Conservation (phyloP, 2,329 filamentous ascomycete genomes). For the Fusarium decemcellulare region DNA sequence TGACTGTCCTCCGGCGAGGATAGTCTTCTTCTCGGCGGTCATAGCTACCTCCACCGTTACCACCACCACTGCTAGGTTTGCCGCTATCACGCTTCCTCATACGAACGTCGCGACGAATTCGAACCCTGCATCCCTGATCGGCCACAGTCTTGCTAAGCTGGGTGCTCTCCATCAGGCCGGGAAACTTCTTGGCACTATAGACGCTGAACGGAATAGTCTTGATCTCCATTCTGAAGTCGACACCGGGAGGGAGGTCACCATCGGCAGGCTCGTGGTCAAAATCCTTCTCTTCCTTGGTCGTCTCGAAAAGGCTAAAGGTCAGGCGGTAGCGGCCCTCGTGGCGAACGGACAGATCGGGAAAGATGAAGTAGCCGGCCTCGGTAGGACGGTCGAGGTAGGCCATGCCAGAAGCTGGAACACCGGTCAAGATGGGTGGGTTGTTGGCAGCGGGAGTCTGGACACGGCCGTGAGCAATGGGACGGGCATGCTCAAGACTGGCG, state of each 20-base stretch:
- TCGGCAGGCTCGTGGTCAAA: slow-evolving; percentile 70
- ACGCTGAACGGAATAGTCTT: slow-evolving; percentile 90
- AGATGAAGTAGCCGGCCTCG: slow-evolving; percentile 93
- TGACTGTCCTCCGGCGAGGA: slow-evolving; percentile 53
- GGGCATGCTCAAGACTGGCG: slow-evolving; percentile 89
- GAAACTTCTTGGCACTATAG: slow-evolving; percentile 98
- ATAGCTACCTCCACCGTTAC: slow-evolving; percentile 59
- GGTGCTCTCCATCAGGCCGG: slow-evolving; percentile 91
- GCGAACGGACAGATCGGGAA: slow-evolving; percentile 94
- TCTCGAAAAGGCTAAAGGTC: slow-evolving; percentile 93
- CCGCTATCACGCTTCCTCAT: slow-evolving; percentile 84
- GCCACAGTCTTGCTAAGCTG: slow-evolving; percentile 90
- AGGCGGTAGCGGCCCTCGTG: slow-evolving; percentile 96
- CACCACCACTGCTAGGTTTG: slow-evolving; percentile 67
- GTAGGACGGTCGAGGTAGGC: slow-evolving; percentile 92
- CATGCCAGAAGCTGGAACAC: slow-evolving; percentile 95
- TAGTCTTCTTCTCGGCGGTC: slow-evolving; percentile 78
- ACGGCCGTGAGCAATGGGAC: slow-evolving; percentile 85
- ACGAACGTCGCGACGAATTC: slow-evolving; percentile 93
- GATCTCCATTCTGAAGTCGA: slow-evolving; percentile 91
- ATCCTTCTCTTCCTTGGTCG: slow-evolving; percentile 88
- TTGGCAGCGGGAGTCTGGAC: slow-evolving; percentile 76
- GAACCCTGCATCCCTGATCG: slow-evolving; percentile 96
- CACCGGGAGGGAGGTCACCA: slow-evolving; percentile 64
- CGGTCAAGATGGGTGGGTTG: slow-evolving; percentile 88